Evolutionary conservation across 495 filamentous ascomycete species (phyloP), one percentile per base, ranked within the genome.

Genomic region (Friedmanniomyces simplex): DNA sequence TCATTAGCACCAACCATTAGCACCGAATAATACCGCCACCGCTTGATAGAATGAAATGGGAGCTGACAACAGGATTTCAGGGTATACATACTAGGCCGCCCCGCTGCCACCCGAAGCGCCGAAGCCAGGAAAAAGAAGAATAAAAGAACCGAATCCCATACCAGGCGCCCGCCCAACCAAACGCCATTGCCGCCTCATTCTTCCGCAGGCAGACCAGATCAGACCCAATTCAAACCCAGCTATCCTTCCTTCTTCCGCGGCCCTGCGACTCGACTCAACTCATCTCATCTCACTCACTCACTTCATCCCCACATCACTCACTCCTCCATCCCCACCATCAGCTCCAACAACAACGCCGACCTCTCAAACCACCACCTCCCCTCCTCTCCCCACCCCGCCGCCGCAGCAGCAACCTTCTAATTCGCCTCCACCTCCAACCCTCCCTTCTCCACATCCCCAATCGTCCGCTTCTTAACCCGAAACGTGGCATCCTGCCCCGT

Each of bases 401-500:
- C n/a, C 50, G 3, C 5, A 3, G 16, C 28, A 12, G 32, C 41
- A 22, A 51, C 37, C 56, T 32, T 21, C 55, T 58, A 63, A 30
- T 60, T 63, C 57, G 57, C 61, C 61, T 63, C 61, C 25, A 63
- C 52, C 48, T 60, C 51, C 46, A 22, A 18, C 37, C 57, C 36
- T 16, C 41, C 13, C 61, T 63, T 63, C 61, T 63, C 61, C 16
- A n/a, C 42, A 45, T 61, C 48, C 12, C 4, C 39, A 2, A 3
- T 16, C 14, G 63, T 16, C 47, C 41, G 14, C 50, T 57, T 64
- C 59, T 64, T 63, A 13, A 21, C 39, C 61, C 77, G 63, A 24
- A 94, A 91, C 55, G 87, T 82, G 46, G 93, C 94, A 71, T 98
- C 93, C 69, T 98, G 93, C 64, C 86, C 70, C 24, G 79, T 85